Conservation (phyloP, 306 rosid species). For the Vigna angularis region DNA sequence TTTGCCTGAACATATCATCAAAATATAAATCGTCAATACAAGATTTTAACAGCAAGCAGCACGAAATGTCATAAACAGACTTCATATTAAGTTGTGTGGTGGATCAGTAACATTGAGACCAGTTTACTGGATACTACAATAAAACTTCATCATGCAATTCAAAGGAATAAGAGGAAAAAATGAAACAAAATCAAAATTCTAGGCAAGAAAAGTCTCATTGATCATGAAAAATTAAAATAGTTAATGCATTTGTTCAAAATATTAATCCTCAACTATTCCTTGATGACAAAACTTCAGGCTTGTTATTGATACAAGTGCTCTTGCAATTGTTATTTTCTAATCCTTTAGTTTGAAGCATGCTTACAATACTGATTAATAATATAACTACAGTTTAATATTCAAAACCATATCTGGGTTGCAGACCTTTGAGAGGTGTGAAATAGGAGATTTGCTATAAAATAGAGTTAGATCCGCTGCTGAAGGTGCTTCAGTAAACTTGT, state of each 20-base stretch:
- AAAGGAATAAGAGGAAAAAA: slow-evolving; percentile 12
- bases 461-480: slow-evolving; percentile 66
- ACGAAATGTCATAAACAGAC: not conserved
- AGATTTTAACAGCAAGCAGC: slow-evolving; percentile 30
- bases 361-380: not conserved
- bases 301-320: not conserved
- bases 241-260: slow-evolving; percentile 14
- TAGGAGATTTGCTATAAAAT: slow-evolving; percentile 86
- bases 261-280: not conserved
- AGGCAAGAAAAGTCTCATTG: slow-evolving; percentile 6
- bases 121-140: not conserved
- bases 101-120: slow-evolving; percentile 15
- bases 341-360: not conserved
- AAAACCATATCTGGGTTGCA: slow-evolving; percentile 40
- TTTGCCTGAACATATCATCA: slow-evolving; percentile 69
- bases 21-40: slow-evolving; percentile 28
- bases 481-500: slow-evolving; percentile 76
- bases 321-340: slow-evolving; percentile 20
- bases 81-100: not conserved
- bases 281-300: slow-evolving; percentile 6
- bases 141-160: slow-evolving; percentile 9
- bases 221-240: not conserved
- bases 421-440: slow-evolving; percentile 79
- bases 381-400: not conserved
- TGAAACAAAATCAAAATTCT: slow-evolving; percentile 18